Percentiles rank a stretch among this genome's conserved stretches.
These are phyloP conservation scores for Agastache rugosa DNA, from an alignment of 257 asterid species.

Conservation along the genomic window DNA sequence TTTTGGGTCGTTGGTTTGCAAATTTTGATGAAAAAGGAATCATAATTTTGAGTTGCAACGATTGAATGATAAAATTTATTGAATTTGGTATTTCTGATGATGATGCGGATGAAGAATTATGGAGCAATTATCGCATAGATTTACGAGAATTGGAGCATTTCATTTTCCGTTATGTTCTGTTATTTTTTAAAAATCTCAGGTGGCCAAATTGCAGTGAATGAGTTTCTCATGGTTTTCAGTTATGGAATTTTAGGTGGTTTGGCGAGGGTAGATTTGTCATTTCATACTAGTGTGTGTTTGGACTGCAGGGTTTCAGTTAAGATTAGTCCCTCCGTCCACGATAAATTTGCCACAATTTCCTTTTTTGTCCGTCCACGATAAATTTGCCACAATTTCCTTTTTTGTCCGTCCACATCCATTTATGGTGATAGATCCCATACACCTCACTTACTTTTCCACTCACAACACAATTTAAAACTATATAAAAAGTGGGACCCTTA, in stretches of 20 bases:
- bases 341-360: too few species aligned
- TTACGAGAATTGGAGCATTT: slow-evolving; percentile 32
- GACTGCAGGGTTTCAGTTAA: slow-evolving; percentile 35
- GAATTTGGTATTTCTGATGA: slow-evolving; percentile 17
- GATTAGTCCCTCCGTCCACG: too few species aligned
- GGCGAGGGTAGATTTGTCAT: slow-evolving; percentile 51
- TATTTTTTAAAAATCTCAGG: slow-evolving; percentile 23
- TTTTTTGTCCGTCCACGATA: too few species aligned
- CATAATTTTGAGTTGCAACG: slow-evolving; percentile 2
- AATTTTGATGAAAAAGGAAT: slow-evolving; percentile 22
- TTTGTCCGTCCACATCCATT: too few species aligned
- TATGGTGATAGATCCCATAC: too few species aligned
- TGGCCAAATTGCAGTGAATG: slow-evolving; percentile 18
- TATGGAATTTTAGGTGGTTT: slow-evolving; percentile 36
- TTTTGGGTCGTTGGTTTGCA: neutral
- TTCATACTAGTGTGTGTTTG: slow-evolving; percentile 14
- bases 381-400: too few species aligned
- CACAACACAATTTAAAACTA: too few species aligned
- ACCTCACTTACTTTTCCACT: too few species aligned
- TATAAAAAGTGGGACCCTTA: too few species aligned
- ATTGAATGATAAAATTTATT: slow-evolving; percentile 26
- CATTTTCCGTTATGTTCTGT: neutral
- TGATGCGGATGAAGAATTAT: slow-evolving; percentile 9
- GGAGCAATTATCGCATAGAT: neutral
- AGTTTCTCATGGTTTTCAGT: slow-evolving; percentile 26